phyloP scores from a whole-genome alignment of 176 grass and related monocot genomes.

The Tillandsia fasciculata region DNA sequence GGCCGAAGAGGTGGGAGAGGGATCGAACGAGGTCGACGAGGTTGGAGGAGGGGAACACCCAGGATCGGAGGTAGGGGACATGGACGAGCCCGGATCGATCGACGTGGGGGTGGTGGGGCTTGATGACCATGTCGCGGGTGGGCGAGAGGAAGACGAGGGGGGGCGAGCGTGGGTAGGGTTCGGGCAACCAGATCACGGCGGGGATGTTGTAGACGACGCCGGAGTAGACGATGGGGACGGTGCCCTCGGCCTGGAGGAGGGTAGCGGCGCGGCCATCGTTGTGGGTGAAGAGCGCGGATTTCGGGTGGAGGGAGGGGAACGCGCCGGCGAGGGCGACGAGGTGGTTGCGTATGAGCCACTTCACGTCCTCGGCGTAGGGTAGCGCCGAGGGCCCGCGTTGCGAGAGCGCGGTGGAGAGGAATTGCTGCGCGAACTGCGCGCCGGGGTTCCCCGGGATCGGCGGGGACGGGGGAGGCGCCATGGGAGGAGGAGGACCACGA shows the following conservation, averaged over 20 bases:
- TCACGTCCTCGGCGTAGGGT: slow-evolving; percentile 81
- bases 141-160: slow-evolving; percentile 70
- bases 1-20: slow-evolving; percentile 64
- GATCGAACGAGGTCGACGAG: slow-evolving; percentile 70
- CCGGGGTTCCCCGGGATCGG: slow-evolving; percentile 21
- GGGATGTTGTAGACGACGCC: slow-evolving; percentile 74
- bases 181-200: slow-evolving; percentile 76
- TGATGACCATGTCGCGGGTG: slow-evolving; percentile 85
- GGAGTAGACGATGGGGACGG: slow-evolving; percentile 65
- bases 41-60: slow-evolving; percentile 87
- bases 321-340: slow-evolving; percentile 61
- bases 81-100: slow-evolving; percentile 67
- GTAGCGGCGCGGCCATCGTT: slow-evolving; percentile 72
- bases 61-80: slow-evolving; percentile 71
- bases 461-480: slow-evolving; percentile 31
- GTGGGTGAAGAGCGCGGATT: slow-evolving; percentile 71
- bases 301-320: slow-evolving; percentile 74
- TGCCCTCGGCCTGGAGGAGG: slow-evolving; percentile 77
- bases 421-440: slow-evolving; percentile 68
- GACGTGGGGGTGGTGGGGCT: slow-evolving; percentile 67
- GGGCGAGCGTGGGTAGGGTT: slow-evolving; percentile 67
- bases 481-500: background rate
- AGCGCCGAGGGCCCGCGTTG: slow-evolving; percentile 58
- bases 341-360: slow-evolving; percentile 92
- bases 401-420: slow-evolving; percentile 74